Conservation (phyloP, 768 basidiomycete genomes). For the Dioszegia aurantiaca region DNA sequence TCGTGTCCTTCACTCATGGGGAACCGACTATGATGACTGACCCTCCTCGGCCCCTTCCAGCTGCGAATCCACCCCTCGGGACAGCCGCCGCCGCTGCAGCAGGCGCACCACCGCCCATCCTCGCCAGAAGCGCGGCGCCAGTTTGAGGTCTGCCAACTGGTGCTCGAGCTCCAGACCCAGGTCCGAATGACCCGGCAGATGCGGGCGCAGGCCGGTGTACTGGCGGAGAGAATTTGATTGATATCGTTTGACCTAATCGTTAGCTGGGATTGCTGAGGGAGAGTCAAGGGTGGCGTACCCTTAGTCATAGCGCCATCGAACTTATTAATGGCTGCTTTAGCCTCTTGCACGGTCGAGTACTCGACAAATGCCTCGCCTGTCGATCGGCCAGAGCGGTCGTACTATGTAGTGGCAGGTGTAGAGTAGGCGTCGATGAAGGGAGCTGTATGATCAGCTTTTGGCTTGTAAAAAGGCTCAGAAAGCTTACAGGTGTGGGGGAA, state of each 20-base stretch:
- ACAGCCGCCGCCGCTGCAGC: neutral
- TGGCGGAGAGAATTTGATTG: conserved; percentile 40
- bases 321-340: conserved; percentile 75
- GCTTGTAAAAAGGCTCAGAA: neutral
- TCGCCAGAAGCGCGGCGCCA: conserved; percentile 32
- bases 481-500: neutral
- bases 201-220: conserved; percentile 19
- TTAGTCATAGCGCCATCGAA: conserved; percentile 84
- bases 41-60: conserved; percentile 5
- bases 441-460: conserved; percentile 3
- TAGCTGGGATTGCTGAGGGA: neutral
- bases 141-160: conserved; percentile 14
- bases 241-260: conserved; percentile 42
- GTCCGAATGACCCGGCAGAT: conserved; percentile 8
- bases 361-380: conserved; percentile 74
- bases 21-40: neutral
- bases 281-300: conserved; percentile 57
- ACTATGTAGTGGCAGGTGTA: conserved; percentile 57
- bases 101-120: conserved; percentile 21
- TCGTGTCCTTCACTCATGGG: neutral
- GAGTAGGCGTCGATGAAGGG: neutral
- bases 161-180: neutral
- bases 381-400: conserved; percentile 92
- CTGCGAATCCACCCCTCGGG: neutral
- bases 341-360: conserved; percentile 75